Percentiles rank a stretch among this genome's conserved stretches.
phyloP scores from a whole-genome alignment of 1,284 basidiomycete species.

The Ganoderma lingzhi region DNA sequence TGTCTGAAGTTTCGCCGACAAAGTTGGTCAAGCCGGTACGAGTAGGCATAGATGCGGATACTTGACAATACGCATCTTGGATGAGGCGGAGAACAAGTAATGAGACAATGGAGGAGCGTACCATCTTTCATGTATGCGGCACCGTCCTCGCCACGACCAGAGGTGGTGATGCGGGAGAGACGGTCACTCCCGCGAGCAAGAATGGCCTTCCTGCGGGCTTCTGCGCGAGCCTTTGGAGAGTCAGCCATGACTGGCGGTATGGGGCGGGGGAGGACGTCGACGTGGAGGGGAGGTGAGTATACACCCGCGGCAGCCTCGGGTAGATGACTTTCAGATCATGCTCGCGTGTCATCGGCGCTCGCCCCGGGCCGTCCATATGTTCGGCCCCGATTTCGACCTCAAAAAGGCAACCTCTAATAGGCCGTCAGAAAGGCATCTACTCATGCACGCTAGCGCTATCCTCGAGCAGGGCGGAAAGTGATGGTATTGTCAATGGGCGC shows the following conservation, averaged over 20 bases:
- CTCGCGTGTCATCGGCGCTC: constrained; percentile 18
- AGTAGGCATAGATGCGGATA: constrained; percentile 44
- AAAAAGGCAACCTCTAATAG: no score
- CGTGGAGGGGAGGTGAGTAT: constrained; percentile 18
- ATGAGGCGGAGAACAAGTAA: constrained; percentile 14
- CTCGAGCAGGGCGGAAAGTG: no score
- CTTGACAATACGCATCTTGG: constrained; percentile 14
- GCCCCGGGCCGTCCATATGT: background rate
- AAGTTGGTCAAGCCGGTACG: constrained; percentile 52
- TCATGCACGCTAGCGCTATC: no score
- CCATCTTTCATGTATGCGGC: constrained; percentile 65
- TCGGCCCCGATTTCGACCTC: no score
- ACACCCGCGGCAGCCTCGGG: constrained; percentile 24
- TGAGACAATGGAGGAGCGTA: constrained; percentile 39
- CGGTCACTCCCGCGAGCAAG: constrained; percentile 73
- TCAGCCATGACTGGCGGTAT: constrained; percentile 42
- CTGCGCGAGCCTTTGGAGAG: constrained; percentile 67
- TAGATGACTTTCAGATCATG: constrained; percentile 32
- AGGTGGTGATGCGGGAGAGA: constrained; percentile 76
- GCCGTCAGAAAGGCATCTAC: no score
- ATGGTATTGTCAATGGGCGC: no score
- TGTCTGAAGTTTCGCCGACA: constrained; percentile 65
- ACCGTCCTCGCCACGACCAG: constrained; percentile 76
- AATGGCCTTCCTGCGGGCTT: constrained; percentile 79
- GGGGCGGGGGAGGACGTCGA: constrained; percentile 13